Evolutionary conservation across 2,329 filamentous ascomycete species (phyloP).

Genomic region (Parastagonospora nodorum): DNA sequence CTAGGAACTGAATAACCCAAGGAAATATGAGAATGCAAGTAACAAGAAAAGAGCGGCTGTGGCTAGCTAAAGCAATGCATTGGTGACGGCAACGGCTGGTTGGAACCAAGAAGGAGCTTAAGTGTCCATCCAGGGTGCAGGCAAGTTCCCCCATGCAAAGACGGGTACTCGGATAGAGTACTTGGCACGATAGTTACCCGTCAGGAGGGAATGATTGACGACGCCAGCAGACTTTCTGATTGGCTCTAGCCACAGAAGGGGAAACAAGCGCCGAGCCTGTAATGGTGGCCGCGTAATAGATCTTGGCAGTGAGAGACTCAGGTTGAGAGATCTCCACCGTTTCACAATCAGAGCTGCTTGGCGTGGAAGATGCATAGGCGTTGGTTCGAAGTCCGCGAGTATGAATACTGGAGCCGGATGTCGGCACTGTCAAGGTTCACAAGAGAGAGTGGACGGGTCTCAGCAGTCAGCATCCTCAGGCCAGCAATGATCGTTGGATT

Average conservation of each 20-base stretch:
- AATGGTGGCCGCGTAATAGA: slow-evolving; percentile 36
- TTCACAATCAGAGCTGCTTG: slow-evolving; percentile 26
- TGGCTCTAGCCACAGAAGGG: slow-evolving; percentile 22
- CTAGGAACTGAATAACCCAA: slow-evolving; percentile 8
- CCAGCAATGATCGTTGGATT: not conserved
- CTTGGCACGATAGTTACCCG: slow-evolving; percentile 35
- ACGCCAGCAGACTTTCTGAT: slow-evolving; percentile 18
- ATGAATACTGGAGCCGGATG: not conserved
- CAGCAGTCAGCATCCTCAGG: not conserved
- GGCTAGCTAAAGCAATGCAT: slow-evolving; percentile 31
- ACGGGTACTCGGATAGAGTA: slow-evolving; percentile 36
- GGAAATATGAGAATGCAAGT: slow-evolving; percentile 13
- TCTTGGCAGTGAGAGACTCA: slow-evolving; percentile 22
- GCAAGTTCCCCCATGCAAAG: slow-evolving; percentile 39
- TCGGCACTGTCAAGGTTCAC: not conserved
- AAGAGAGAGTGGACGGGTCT: not conserved
- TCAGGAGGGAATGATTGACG: slow-evolving; percentile 26
- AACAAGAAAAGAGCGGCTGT: slow-evolving; percentile 24
- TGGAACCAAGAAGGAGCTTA: slow-evolving; percentile 28
- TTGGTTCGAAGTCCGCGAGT: slow-evolving; percentile 1
- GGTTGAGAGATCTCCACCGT: slow-evolving; percentile 25
- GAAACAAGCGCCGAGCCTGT: slow-evolving; percentile 27
- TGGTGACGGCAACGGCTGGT: slow-evolving; percentile 11
- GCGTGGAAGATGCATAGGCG: slow-evolving; percentile 16
- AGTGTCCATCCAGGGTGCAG: slow-evolving; percentile 29